phyloP scores from a whole-genome alignment of 257 asterid genomes.

The Salvia miltiorrhiza region DNA sequence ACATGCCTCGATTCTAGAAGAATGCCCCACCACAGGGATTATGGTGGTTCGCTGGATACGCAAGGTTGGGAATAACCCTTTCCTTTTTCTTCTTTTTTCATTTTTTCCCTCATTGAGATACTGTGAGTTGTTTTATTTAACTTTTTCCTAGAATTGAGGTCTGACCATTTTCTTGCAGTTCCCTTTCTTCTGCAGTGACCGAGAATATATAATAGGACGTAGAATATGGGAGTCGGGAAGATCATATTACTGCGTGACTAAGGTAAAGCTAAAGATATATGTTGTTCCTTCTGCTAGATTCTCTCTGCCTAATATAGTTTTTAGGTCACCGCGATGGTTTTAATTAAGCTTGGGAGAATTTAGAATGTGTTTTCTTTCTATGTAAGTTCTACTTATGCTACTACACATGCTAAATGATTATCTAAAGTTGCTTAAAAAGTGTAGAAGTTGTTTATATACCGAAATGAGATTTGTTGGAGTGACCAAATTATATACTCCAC shows the following conservation, averaged over 20 bases:
- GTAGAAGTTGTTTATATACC: not conserved
- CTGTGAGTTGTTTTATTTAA: not conserved
- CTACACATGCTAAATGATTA: not conserved
- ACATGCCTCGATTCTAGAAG: slow-evolving; percentile 64
- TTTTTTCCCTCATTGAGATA: not conserved
- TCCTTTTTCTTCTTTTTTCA: no score
- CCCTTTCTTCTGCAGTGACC: slow-evolving; percentile 93
- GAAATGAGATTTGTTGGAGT: not conserved
- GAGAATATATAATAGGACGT: slow-evolving; percentile 88
- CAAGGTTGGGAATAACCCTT: slow-evolving; percentile 47
- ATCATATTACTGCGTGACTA: slow-evolving; percentile 82
- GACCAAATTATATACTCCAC: not conserved
- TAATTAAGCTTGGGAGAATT: not conserved
- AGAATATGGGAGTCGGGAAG: slow-evolving; percentile 93
- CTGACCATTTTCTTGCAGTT: slow-evolving; percentile 51
- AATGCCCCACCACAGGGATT: slow-evolving; percentile 74
- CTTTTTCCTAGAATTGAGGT: not conserved
- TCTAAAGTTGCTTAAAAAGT: not conserved
- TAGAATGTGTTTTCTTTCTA: not conserved
- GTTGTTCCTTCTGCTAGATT: not conserved
- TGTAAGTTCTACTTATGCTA: not conserved
- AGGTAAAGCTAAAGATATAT: slow-evolving; percentile 37
- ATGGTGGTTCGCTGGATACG: slow-evolving; percentile 89
- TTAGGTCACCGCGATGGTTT: not conserved
- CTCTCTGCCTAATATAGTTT: not conserved